These are phyloP conservation scores for Meredithiella fracta DNA, from an alignment of 2,329 filamentous ascomycete genomes.

Conservation along the genomic window DNA sequence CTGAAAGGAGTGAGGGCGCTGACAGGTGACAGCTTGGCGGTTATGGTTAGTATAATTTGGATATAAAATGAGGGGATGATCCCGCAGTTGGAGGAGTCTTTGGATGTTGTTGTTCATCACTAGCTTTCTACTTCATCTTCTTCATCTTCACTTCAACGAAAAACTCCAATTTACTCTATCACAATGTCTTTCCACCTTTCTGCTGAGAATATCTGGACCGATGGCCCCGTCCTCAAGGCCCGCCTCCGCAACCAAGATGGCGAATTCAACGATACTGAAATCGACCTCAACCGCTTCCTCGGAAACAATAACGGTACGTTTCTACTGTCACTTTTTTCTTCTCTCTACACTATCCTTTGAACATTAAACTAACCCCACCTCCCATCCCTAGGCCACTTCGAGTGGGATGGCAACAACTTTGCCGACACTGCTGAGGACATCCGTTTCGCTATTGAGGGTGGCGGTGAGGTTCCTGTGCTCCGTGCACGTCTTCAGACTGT, in stretches of 20 bases:
- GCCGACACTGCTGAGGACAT: slow-evolving; percentile 30
- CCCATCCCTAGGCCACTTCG: background rate
- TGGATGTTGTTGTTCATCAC: background rate
- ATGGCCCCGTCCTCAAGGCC: slow-evolving; percentile 32
- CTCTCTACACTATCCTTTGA: slow-evolving; percentile 1
- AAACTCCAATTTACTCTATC: too few species aligned
- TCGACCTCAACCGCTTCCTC: slow-evolving; percentile 40
- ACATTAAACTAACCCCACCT: too few species aligned
- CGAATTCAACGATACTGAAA: slow-evolving; percentile 25
- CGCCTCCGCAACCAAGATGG: slow-evolving; percentile 27
- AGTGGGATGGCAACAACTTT: slow-evolving; percentile 24
- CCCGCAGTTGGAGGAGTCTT: too few species aligned
- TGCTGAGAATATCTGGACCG: slow-evolving; percentile 29
- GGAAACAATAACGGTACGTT: slow-evolving; percentile 32
- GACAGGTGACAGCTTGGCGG: too few species aligned
- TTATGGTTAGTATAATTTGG: too few species aligned
- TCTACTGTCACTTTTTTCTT: slow-evolving; percentile 7
- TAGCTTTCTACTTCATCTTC: background rate
- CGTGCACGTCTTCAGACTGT: slow-evolving; percentile 29
- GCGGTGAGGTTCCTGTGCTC: slow-evolving; percentile 33
- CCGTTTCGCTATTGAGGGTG: slow-evolving; percentile 33
- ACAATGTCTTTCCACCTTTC: slow-evolving; percentile 29
- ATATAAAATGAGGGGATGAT: too few species aligned
- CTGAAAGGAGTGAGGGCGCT: too few species aligned
- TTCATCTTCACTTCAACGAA: background rate